Base-by-base conservation (phyloP, 1,139 yeast species). In the Yamadazyma diddensiae region DNA sequence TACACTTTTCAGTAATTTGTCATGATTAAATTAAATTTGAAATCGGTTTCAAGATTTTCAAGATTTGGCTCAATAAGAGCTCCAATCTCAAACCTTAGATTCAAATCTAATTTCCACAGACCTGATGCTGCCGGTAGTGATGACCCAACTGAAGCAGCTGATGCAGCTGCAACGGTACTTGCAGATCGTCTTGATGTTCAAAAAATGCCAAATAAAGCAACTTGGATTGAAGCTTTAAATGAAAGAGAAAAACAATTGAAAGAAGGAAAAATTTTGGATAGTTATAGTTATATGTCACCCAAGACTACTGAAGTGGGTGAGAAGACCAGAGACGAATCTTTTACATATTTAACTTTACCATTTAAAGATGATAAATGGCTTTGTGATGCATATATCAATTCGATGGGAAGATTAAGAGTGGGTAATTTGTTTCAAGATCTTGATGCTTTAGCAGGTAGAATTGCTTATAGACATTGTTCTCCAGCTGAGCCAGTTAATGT, bases 401-500 rank as follows among this genome's bases (percentile, higher is more conserved):
- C 95, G 2, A 82, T 80, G 37, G 97, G 97, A 15, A 73, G 95
- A 43, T 70, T 90, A 52, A 70, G 96, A 50, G 87, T 85, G 45
- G 97, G 97, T 19, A 95, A 87, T 55, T 68, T 90, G 47, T 87
- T 90, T 61, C 95, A 87, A 60, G 96, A 87, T 57, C 67, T 87
- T 53, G 96, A 87, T 54, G 92, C 94, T 5, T 65, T 86, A 41
- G 95, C 95, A 1, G 95, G 95, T 25, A 75, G 87, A 50, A 85
- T 86, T 47, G 94, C 94, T 15, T 82, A 85, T 53, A 70, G 84
- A 47, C 95, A 85, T 53, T 84, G 94, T 61, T 71, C 85, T 6
- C 96, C 96, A 0, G 92, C 95, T 1, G 88, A 83, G 52, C 95
- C 96, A 7, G 88, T 86, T 56, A 82, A 86, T 52, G 97, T 87